Evolutionary conservation across 352 stramenopile species (phyloP).

Genomic region (Thraustotheca clavata): DNA sequence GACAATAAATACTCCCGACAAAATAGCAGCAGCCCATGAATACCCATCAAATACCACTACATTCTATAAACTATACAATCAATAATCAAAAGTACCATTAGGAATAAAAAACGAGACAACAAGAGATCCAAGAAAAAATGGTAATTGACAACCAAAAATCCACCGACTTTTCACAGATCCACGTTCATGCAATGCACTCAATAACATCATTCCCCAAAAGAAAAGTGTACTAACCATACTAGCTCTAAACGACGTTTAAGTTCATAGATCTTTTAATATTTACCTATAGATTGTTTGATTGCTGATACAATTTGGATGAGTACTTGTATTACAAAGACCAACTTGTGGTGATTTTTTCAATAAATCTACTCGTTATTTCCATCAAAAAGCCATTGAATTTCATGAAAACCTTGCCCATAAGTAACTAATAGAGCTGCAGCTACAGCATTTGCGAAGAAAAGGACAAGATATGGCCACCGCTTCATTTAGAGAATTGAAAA

Average conservation of each 20-base stretch:
- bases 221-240: background rate
- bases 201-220: slow-evolving; percentile 5
- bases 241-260: background rate
- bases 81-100: background rate
- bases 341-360: background rate
- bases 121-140: background rate
- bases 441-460: slow-evolving; percentile 20
- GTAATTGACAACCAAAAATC: slow-evolving; percentile 8
- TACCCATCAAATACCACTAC: slow-evolving; percentile 18
- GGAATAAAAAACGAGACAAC: slow-evolving; percentile 14
- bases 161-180: background rate
- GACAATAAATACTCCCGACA: slow-evolving; percentile 15
- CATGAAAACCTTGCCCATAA: slow-evolving; percentile 2
- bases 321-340: background rate
- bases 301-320: background rate
- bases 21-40: slow-evolving; percentile 1
- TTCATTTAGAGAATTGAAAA: background rate
- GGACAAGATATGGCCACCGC: slow-evolving; percentile 16
- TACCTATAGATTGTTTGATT: slow-evolving; percentile 16
- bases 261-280: background rate
- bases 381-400: background rate
- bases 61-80: background rate
- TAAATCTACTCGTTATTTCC: background rate
- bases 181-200: background rate
- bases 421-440: slow-evolving; percentile 1